These are phyloP conservation scores for Pseudoturritis turrita DNA, from an alignment of 345 rosid genomes.

Conservation along the genomic window DNA sequence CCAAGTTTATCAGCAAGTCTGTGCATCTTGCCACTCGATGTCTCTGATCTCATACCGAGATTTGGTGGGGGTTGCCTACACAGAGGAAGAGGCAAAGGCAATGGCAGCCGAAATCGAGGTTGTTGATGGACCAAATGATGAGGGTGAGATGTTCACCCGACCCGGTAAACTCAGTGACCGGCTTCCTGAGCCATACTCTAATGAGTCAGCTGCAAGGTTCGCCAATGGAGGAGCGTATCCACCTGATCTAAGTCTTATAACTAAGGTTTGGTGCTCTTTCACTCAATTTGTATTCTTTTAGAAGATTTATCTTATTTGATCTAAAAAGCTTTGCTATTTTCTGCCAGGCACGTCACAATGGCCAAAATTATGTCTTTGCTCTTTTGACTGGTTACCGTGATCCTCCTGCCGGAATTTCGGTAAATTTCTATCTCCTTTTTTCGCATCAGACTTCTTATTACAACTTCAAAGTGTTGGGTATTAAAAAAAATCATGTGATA, in stretches of 20 bases:
- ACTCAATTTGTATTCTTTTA: neutral
- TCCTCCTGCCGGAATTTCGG: slow-evolving; percentile 95
- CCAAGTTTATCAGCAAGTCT: slow-evolving; percentile 91
- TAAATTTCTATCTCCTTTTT: slow-evolving; percentile 23
- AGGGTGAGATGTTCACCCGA: slow-evolving; percentile 95
- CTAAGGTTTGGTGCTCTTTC: slow-evolving; percentile 47
- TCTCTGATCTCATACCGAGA: slow-evolving; percentile 88
- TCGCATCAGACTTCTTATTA: neutral
- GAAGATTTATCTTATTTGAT: neutral
- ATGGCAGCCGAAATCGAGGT: slow-evolving; percentile 99
- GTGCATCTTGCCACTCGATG: slow-evolving; percentile 99
- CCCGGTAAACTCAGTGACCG: slow-evolving; percentile 98
- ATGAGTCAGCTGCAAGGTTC: slow-evolving; percentile 95
- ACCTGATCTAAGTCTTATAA: slow-evolving; percentile 91
- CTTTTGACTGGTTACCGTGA: slow-evolving; percentile 95
- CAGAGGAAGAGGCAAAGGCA: slow-evolving; percentile 95
- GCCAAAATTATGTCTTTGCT: slow-evolving; percentile 91
- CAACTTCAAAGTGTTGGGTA: neutral
- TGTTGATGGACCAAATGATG: slow-evolving; percentile 94
- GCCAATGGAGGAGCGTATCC: slow-evolving; percentile 99
- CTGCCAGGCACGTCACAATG: slow-evolving; percentile 96
- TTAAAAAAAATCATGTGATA: neutral
- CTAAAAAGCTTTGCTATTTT: slow-evolving; percentile 6
- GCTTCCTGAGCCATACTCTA: slow-evolving; percentile 81
- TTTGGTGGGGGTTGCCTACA: slow-evolving; percentile 93